These are phyloP conservation scores for Trichoderma sp. DNA, from an alignment of 2,329 filamentous ascomycete species.

Conservation along the genomic window DNA sequence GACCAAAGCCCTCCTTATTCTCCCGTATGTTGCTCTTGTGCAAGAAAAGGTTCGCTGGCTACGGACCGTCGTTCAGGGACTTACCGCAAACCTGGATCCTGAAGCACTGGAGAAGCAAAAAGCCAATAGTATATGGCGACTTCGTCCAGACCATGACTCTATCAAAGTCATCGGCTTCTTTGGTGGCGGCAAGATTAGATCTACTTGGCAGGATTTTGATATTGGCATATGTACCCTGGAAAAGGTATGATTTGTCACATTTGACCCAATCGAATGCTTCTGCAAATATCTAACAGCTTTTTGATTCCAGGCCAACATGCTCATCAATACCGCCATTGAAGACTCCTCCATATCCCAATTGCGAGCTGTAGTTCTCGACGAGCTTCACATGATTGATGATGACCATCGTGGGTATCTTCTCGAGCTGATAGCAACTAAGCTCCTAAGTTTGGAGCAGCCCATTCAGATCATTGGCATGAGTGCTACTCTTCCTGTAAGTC, in stretches of 20 bases:
- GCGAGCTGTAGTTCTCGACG: slow-evolving; percentile 68
- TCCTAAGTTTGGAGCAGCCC: slow-evolving; percentile 63
- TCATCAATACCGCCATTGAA: slow-evolving; percentile 71
- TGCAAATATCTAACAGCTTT: not conserved
- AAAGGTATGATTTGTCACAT: slow-evolving; percentile 46
- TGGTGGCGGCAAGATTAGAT: slow-evolving; percentile 65
- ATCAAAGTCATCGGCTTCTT: slow-evolving; percentile 71
- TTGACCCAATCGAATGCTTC: not conserved
- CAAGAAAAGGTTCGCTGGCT: slow-evolving; percentile 78
- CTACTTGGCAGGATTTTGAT: slow-evolving; percentile 71
- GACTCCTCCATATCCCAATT: slow-evolving; percentile 65
- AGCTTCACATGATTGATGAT: slow-evolving; percentile 80
- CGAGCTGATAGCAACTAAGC: slow-evolving; percentile 70
- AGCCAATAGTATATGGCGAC: slow-evolving; percentile 48
- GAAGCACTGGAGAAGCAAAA: slow-evolving; percentile 33
- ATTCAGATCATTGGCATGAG: slow-evolving; percentile 78
- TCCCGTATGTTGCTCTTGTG: slow-evolving; percentile 76
- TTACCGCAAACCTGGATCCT: slow-evolving; percentile 38
- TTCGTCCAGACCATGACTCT: slow-evolving; percentile 53
- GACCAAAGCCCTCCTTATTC: slow-evolving; percentile 67
- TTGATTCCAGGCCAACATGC: slow-evolving; percentile 61
- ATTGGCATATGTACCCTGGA: slow-evolving; percentile 78
- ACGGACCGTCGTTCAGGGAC: slow-evolving; percentile 60
- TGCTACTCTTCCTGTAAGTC: slow-evolving; percentile 66
- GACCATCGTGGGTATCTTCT: slow-evolving; percentile 72